These are phyloP conservation scores for Metschnikowia peoriensis DNA, from an alignment of 805 yeast species.

Conservation along the genomic window DNA sequence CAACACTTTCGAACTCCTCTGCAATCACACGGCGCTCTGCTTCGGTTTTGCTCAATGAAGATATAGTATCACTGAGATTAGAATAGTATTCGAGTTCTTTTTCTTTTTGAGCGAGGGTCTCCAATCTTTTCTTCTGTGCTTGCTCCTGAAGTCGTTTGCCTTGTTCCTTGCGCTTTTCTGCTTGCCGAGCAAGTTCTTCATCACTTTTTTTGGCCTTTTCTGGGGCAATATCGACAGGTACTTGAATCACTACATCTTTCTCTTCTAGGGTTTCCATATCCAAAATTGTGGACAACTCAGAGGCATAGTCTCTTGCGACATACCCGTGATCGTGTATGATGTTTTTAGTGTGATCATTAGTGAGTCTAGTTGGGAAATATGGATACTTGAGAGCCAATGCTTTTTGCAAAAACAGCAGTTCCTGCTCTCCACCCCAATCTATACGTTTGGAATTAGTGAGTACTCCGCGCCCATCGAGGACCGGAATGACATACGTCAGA, in stretches of 20 bases:
- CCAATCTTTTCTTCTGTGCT: conserved; percentile 80
- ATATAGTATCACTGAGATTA: conserved; percentile 52
- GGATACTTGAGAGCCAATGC: conserved; percentile 83
- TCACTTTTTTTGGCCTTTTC: conserved; percentile 59
- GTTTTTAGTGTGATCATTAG: conserved; percentile 59
- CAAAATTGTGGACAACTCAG: conserved; percentile 57
- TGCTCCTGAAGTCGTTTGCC: conserved; percentile 91
- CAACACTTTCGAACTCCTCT: conserved; percentile 77
- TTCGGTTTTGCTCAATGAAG: conserved; percentile 50
- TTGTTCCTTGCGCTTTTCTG: conserved; percentile 78
- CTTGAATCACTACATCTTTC: conserved; percentile 78
- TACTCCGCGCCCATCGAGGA: conserved; percentile 64
- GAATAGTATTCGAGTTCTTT: conserved; percentile 74
- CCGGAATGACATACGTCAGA: conserved; percentile 79
- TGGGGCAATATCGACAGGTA: conserved; percentile 62
- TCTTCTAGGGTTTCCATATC: conserved; percentile 61
- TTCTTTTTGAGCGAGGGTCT: conserved; percentile 76
- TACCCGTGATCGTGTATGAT: conserved; percentile 78
- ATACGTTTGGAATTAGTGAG: conserved; percentile 72
- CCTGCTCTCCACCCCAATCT: conserved; percentile 87
- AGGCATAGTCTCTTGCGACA: conserved; percentile 63
- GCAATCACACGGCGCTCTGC: conserved; percentile 54
- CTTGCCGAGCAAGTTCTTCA: conserved; percentile 74
- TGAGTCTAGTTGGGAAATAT: conserved; percentile 76
- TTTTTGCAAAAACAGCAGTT: conserved; percentile 60